Evolutionary conservation across 306 rosid species (phyloP).

Genomic region (Ochetophila trinervis): DNA sequence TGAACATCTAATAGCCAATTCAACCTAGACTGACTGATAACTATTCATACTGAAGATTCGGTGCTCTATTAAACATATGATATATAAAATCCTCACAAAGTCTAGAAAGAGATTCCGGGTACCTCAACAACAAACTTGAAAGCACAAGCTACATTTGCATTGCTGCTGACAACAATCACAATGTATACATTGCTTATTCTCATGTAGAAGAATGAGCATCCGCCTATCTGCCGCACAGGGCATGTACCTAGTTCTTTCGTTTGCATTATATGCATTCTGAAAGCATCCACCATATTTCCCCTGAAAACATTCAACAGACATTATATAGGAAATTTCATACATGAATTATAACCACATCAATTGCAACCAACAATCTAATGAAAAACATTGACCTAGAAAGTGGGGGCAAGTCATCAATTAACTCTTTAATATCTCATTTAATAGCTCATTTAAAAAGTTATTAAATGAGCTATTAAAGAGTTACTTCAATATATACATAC

Average conservation of each 20-base stretch:
- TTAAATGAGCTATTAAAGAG: too few relatives aligned
- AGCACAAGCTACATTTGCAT: conserved; percentile 96
- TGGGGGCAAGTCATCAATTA: too few relatives aligned
- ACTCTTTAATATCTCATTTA: too few relatives aligned
- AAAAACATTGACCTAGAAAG: not conserved
- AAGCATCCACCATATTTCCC: conserved; percentile 99
- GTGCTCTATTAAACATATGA: not conserved
- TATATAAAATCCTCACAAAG: conserved; percentile 7
- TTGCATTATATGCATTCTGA: conserved; percentile 92
- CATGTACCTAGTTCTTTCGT: conserved; percentile 97
- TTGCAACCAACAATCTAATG: conserved; percentile 6
- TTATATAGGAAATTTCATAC: not conserved
- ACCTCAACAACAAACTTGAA: conserved; percentile 99
- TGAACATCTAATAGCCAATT: too few relatives aligned
- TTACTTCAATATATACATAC: too few relatives aligned
- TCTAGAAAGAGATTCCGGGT: conserved; percentile 15
- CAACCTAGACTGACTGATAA: too few relatives aligned
- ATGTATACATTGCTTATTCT: conserved; percentile 94
- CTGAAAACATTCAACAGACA: conserved; percentile 35
- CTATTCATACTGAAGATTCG: too few relatives aligned
- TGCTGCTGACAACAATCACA: conserved; percentile 97
- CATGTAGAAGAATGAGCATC: conserved; percentile 95
- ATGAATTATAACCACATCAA: conserved; percentile 5
- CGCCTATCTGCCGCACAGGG: conserved; percentile 98
- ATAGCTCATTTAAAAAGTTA: too few relatives aligned